Evolutionary conservation across 2,329 filamentous ascomycete genomes (phyloP), one percentile per base, ranked within the genome.

Genomic region (Thelonectria olida): DNA sequence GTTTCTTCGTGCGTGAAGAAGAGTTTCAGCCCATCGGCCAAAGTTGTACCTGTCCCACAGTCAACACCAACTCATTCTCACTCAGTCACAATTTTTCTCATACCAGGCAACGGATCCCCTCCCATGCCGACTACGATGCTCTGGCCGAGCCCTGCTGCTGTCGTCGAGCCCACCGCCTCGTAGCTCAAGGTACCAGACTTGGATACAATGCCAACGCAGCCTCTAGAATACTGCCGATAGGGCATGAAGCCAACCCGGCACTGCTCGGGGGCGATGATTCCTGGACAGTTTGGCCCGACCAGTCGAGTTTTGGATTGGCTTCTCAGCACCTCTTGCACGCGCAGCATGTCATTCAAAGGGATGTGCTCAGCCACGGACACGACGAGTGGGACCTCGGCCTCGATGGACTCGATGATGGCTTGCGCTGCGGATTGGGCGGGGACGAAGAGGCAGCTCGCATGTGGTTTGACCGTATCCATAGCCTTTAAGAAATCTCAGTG

Each of bases 101-200:
- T 62, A 77, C 90, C 90, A 2, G 90, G 89, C 57, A 93, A 79
- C 34, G 91, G 83, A 71, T 94, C 92, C 2, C 92, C 92, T 3
- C 92, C 92, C 81, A 94, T 90, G 15, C 90, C 91, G 44, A 94
- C 88, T 41, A 90, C 91, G 7, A 93, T 78, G 70, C 90, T 92
- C 75, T 95, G 92, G 0, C 92, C 92, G 1, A 94, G 79, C 0
- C 91, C 91, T n/a, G 86, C 88, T 62, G 88, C 82, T 7, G 90
- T 92, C 22, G 92, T 88, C 2, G 90, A 89, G 0, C 89, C 91
- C 1, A 93, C 91, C 2, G 91, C 88, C 74, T 95, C 92, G 70
- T 94, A 95, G 63, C 90, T 92, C 39, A 95, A 78, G 0, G 92
- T 95, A 1, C 91, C 92, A 1, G 90, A 93, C 73, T 92, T 93